phyloP scores from a whole-genome alignment of 805 yeast genomes.

The Ogataea degrootiae region DNA sequence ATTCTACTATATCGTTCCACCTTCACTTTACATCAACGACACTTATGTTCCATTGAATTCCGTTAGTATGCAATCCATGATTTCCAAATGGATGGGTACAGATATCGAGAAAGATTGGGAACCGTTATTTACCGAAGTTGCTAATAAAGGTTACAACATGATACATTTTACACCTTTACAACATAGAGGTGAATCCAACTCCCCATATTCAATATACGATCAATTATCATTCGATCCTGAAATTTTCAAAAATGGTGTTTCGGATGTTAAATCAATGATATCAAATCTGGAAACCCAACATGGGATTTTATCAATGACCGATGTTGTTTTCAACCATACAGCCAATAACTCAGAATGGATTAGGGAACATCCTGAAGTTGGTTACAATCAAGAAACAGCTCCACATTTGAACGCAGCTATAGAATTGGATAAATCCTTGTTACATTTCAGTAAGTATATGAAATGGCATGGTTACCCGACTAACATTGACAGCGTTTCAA shows the following conservation, averaged over 20 bases:
- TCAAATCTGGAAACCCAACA: conserved; percentile 45
- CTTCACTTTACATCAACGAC: conserved; percentile 56
- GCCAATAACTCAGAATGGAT: conserved; percentile 90
- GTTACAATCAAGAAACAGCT: conserved; percentile 81
- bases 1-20: conserved; percentile 76
- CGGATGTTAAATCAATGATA: conserved; percentile 52
- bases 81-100: conserved; percentile 89
- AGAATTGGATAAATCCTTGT: conserved; percentile 68
- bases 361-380: conserved; percentile 80
- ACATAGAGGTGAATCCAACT: conserved; percentile 80
- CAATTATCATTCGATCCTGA: conserved; percentile 73
- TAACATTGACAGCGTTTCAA: conserved; percentile 43
- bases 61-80: conserved; percentile 75
- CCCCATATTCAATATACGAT: conserved; percentile 90
- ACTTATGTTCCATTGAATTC: conserved; percentile 67
- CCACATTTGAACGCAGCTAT: conserved; percentile 86
- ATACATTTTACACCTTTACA: conserved; percentile 94
- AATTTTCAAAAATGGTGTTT: conserved; percentile 48
- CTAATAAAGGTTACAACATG: conserved; percentile 86
- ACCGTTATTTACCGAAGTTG: conserved; percentile 52
- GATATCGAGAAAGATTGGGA: conserved; percentile 55
- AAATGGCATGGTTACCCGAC: conserved; percentile 59
- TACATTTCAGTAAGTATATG: conserved; percentile 60
- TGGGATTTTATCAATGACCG: conserved; percentile 75
- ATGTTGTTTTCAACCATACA: conserved; percentile 92